These are phyloP conservation scores for Mrakia frigida DNA, from an alignment of 768 basidiomycete genomes.

Conservation along the genomic window DNA sequence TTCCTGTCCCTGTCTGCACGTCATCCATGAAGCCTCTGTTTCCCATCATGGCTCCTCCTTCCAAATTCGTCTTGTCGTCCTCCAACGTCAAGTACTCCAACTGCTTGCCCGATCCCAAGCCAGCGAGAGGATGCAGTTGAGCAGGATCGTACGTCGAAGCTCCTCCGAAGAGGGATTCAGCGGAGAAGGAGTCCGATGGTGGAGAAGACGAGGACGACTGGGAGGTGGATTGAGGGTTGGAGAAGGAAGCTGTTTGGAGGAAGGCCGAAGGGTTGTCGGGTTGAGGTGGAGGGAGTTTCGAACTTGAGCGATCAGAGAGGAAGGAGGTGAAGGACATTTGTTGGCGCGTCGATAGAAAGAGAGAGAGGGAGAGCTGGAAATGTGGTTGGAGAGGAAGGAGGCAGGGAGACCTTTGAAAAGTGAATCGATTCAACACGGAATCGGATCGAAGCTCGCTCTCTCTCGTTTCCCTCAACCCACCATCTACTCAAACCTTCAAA, in stretches of 20 bases:
- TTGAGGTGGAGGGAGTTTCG: conserved; percentile 9
- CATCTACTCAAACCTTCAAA: neutral
- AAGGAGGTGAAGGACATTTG: conserved; percentile 33
- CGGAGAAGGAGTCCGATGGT: conserved; percentile 49
- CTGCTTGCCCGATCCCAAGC: conserved; percentile 68
- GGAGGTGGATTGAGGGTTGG: conserved; percentile 11
- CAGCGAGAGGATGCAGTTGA: conserved; percentile 87
- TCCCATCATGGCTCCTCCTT: conserved; percentile 92
- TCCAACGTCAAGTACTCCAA: conserved; percentile 93
- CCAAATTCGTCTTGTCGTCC: conserved; percentile 86
- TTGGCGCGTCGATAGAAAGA: neutral
- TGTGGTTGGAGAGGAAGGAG: neutral
- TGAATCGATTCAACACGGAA: neutral
- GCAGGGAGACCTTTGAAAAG: neutral
- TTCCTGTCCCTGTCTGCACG: conserved; percentile 97
- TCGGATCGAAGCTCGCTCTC: neutral
- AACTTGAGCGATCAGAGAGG: conserved; percentile 23
- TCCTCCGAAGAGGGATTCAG: conserved; percentile 56
- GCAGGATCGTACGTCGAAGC: conserved; percentile 77
- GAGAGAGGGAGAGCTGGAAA: neutral
- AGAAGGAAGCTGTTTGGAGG: conserved; percentile 21
- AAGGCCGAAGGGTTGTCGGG: neutral
- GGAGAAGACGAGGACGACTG: conserved; percentile 37
- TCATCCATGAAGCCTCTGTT: conserved; percentile 86
- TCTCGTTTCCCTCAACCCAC: neutral